Evolutionary conservation across 2,329 filamentous ascomycete genomes (phyloP).

Genomic region (Fusarium circinatum): DNA sequence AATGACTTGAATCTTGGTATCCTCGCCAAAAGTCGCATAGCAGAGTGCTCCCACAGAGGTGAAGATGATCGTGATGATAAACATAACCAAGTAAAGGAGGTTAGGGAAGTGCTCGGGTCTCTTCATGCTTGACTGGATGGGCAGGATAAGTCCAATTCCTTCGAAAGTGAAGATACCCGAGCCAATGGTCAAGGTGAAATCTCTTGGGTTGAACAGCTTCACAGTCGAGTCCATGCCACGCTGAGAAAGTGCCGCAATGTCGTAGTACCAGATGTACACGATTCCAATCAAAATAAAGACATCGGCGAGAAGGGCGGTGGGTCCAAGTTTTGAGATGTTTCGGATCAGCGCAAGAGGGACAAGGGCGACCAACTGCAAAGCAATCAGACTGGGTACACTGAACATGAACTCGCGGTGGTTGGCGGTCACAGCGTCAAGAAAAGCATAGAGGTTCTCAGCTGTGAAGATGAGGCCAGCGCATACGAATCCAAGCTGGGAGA

Average conservation of each 20-base stretch:
- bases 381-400: constrained; percentile 66
- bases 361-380: constrained; percentile 71
- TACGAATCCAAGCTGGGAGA: constrained; percentile 82
- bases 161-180: constrained; percentile 83
- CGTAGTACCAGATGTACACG: constrained; percentile 78
- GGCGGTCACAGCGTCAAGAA: constrained; percentile 69
- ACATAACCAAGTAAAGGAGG: constrained; percentile 75
- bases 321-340: constrained; percentile 79
- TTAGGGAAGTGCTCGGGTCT: constrained; percentile 73
- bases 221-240: constrained; percentile 69
- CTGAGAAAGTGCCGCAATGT: constrained; percentile 65
- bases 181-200: constrained; percentile 77
- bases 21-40: constrained; percentile 77
- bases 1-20: constrained; percentile 78
- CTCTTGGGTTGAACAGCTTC: constrained; percentile 74
- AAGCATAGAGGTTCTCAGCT: constrained; percentile 77
- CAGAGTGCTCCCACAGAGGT: constrained; percentile 77
- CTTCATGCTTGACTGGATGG: constrained; percentile 80
- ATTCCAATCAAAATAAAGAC: constrained; percentile 77
- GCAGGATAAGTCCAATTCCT: constrained; percentile 79
- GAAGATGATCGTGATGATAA: constrained; percentile 78
- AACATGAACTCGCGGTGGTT: constrained; percentile 62
- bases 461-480: constrained; percentile 82
- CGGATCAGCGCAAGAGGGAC: constrained; percentile 76
- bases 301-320: constrained; percentile 75